A percentile compares a stretch with the other conserved stretches of the same genome.
Conservation (phyloP, 192 early-diverging fungal genomes). For the Piromyces finnis region DNA sequence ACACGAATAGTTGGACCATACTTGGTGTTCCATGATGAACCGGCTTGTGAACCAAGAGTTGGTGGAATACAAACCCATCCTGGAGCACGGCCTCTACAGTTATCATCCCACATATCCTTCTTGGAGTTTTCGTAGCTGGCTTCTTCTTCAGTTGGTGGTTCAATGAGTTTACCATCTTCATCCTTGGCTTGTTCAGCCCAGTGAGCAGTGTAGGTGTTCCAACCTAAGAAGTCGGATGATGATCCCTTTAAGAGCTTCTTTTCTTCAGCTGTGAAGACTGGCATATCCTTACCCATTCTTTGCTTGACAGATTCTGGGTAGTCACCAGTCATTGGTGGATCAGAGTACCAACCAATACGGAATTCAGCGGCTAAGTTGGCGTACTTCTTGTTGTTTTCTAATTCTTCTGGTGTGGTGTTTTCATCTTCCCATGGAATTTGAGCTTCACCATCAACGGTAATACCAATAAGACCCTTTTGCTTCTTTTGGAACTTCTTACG, state of each 20-base stretch:
- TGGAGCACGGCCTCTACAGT: background rate
- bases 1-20: background rate
- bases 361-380: constrained; percentile 11
- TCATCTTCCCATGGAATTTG: background rate
- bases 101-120: background rate
- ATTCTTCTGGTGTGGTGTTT: background rate
- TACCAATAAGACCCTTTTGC: constrained; percentile 8
- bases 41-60: background rate
- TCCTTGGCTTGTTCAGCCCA: background rate
- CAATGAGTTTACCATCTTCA: background rate
- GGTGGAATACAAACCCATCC: background rate
- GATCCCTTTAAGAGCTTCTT: constrained; percentile 10
- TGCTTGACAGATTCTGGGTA: constrained; percentile 10
- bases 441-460: constrained; percentile 7
- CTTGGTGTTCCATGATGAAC: background rate
- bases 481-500: background rate
- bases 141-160: background rate
- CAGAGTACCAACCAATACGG: constrained; percentile 15
- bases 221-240: constrained; percentile 14
- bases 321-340: constrained; percentile 15
- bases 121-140: background rate
- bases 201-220: constrained; percentile 17
- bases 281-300: constrained; percentile 6
- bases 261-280: constrained; percentile 11
- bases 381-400: background rate